Conservation (phyloP, 495 filamentous ascomycete genomes). For the Penicillium lagena region DNA sequence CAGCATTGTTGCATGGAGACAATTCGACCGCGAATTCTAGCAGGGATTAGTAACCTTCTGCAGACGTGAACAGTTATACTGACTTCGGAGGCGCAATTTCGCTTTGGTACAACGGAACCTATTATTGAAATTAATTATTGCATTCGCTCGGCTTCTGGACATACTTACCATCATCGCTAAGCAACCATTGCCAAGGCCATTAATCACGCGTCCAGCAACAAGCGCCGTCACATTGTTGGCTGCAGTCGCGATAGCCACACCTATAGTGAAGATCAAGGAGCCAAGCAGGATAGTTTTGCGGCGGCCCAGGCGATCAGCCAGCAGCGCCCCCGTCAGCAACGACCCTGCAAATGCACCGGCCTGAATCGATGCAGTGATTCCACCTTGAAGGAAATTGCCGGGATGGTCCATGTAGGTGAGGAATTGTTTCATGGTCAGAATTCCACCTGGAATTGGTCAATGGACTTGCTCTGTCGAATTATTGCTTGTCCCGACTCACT, state of each 20-base stretch:
- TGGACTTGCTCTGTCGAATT: not conserved
- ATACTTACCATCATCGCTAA: conserved; percentile 15
- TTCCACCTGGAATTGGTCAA: conserved; percentile 2
- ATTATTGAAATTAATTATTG: no score
- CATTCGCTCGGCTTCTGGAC: no score
- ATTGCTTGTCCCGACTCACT: conserved; percentile 2
- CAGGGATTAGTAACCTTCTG: not conserved
- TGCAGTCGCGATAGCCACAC: conserved; percentile 9
- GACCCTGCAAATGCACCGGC: conserved; percentile 15
- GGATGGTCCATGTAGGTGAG: conserved; percentile 17
- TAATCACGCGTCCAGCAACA: conserved; percentile 18
- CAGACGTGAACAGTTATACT: not conserved
- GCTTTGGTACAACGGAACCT: conserved; percentile 19
- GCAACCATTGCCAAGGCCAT: conserved; percentile 18
- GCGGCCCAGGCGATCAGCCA: conserved; percentile 14
- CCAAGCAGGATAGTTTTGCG: conserved; percentile 13
- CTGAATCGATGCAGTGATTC: conserved; percentile 14
- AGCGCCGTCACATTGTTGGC: conserved; percentile 10
- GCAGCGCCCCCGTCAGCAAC: conserved; percentile 12
- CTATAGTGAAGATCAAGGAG: conserved; percentile 15
- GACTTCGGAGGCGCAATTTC: conserved; percentile 18
- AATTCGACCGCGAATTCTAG: conserved; percentile 10
- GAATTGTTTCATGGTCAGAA: conserved; percentile 17
- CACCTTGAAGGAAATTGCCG: conserved; percentile 16
- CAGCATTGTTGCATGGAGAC: conserved; percentile 12